phyloP scores from a whole-genome alignment of 495 filamentous ascomycete genomes.

The Cercophora newfieldiana region DNA sequence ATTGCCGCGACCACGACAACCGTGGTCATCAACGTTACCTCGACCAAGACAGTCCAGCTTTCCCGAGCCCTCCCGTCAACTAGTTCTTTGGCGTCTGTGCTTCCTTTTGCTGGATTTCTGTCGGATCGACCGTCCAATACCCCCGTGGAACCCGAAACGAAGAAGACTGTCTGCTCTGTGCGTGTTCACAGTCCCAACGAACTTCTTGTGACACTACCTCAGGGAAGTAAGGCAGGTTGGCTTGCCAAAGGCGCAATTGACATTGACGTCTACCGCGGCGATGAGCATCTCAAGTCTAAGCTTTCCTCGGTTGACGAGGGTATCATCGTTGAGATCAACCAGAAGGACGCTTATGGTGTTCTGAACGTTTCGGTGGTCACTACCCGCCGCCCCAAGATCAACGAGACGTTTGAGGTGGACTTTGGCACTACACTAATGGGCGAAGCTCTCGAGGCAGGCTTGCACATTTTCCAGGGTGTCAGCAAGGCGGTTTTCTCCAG shows the following conservation, averaged over 20 bases:
- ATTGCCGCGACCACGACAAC: slow-evolving; percentile 37
- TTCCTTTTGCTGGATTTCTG: slow-evolving; percentile 40
- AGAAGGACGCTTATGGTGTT: slow-evolving; percentile 43
- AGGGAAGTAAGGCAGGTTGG: slow-evolving; percentile 40
- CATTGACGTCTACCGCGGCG: slow-evolving; percentile 45
- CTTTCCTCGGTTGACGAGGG: slow-evolving; percentile 46
- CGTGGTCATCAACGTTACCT: slow-evolving; percentile 42
- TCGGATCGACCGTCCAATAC: slow-evolving; percentile 38
- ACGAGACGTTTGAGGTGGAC: slow-evolving; percentile 47
- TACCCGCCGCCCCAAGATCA: slow-evolving; percentile 44
- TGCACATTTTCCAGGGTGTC: slow-evolving; percentile 40
- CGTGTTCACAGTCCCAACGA: slow-evolving; percentile 38
- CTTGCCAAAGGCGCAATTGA: slow-evolving; percentile 44
- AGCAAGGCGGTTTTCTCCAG: slow-evolving; percentile 36
- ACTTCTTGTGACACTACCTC: slow-evolving; percentile 42
- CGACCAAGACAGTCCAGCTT: slow-evolving; percentile 35
- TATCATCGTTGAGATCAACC: slow-evolving; percentile 42
- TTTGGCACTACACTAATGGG: slow-evolving; percentile 41
- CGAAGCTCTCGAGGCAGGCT: slow-evolving; percentile 39
- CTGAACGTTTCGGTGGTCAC: slow-evolving; percentile 47
- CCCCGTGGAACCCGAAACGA: slow-evolving; percentile 21
- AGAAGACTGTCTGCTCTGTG: slow-evolving; percentile 41
- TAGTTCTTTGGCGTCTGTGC: slow-evolving; percentile 40
- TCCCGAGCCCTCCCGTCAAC: slow-evolving; percentile 39
- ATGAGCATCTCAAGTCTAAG: slow-evolving; percentile 40